Conservation (phyloP, 805 yeast genomes). For the Lachancea mirantina region DNA sequence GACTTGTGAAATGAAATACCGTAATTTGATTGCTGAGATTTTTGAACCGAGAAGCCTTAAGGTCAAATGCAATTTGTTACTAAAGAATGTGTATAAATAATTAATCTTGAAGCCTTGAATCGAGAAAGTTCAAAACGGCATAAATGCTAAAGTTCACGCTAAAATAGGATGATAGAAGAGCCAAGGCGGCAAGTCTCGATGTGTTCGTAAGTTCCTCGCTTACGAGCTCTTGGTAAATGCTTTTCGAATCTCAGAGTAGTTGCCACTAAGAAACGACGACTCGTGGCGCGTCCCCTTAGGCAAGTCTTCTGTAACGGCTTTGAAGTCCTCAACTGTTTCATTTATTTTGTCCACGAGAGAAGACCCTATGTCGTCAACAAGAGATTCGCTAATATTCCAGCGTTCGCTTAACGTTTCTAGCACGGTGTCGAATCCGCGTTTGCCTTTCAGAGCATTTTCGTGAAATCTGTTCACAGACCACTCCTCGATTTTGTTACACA, state of each 20-base stretch:
- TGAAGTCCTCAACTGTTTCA: conserved; percentile 28
- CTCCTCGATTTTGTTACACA: conserved; percentile 81
- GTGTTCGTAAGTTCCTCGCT: no score
- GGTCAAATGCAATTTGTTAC: no score
- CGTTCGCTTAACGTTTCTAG: conserved; percentile 39
- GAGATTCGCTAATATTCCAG: conserved; percentile 25
- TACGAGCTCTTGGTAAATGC: conserved; percentile 11
- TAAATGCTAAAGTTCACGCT: no score
- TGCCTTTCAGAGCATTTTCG: conserved; percentile 81
- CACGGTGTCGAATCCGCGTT: conserved; percentile 77
- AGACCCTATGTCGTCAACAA: conserved; percentile 27
- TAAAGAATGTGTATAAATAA: no score
- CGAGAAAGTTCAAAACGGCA: no score
- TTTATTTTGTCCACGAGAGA: conserved; percentile 23
- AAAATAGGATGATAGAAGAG: no score
- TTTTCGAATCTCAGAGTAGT: conserved; percentile 13
- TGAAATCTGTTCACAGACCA: conserved; percentile 87
- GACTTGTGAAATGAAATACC: no score
- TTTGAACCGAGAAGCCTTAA: no score
- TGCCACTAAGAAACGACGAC: conserved; percentile 12
- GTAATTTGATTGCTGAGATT: no score
- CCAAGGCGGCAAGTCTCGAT: no score
- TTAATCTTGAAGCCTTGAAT: no score
- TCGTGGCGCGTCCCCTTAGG: conserved; percentile 23
- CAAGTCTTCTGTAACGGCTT: conserved; percentile 18